A percentile compares a stretch with the other conserved stretches of the same genome.
Conservation (phyloP, 108 stramenopile genomes). For the Pelagomonas calceolata region DNA sequence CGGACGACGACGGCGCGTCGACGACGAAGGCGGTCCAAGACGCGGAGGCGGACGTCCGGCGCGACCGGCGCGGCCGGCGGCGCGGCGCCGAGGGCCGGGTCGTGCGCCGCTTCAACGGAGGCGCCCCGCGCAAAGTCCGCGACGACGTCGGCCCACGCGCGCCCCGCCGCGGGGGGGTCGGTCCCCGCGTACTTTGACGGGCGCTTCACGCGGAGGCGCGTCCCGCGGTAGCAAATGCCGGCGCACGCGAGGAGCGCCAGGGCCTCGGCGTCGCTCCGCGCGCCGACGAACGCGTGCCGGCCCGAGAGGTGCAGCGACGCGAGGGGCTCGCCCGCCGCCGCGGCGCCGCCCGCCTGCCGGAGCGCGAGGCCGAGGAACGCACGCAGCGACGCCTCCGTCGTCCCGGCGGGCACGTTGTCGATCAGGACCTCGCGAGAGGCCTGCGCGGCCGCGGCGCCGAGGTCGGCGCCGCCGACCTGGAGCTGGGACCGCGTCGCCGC, state of each 20-base stretch:
- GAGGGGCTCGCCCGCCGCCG: slow-evolving; percentile 56
- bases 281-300: slow-evolving; percentile 84
- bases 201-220: slow-evolving; percentile 65
- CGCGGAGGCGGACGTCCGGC: too few relatives aligned
- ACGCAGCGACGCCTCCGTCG: slow-evolving; percentile 68
- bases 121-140: too few relatives aligned
- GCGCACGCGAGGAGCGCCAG: slow-evolving; percentile 79
- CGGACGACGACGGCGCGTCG: too few relatives aligned
- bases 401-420: slow-evolving; percentile 82
- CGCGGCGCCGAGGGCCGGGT: too few relatives aligned
- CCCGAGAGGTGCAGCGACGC: slow-evolving; percentile 66
- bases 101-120: too few relatives aligned
- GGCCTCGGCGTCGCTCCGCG: slow-evolving; percentile 67
- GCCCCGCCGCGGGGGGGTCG: too few relatives aligned
- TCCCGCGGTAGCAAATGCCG: slow-evolving; percentile 81
- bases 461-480: slow-evolving; percentile 19
- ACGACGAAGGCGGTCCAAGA: too few relatives aligned
- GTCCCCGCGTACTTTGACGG: slow-evolving; percentile 86
- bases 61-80: too few relatives aligned
- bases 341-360: slow-evolving; percentile 18
- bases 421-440: slow-evolving; percentile 75
- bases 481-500: too few relatives aligned
- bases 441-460: slow-evolving; percentile 48
- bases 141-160: too few relatives aligned
- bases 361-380: slow-evolving; percentile 40